Conservation (phyloP, 2,329 filamentous ascomycete genomes). For the Sclerotinia trifoliorum region DNA sequence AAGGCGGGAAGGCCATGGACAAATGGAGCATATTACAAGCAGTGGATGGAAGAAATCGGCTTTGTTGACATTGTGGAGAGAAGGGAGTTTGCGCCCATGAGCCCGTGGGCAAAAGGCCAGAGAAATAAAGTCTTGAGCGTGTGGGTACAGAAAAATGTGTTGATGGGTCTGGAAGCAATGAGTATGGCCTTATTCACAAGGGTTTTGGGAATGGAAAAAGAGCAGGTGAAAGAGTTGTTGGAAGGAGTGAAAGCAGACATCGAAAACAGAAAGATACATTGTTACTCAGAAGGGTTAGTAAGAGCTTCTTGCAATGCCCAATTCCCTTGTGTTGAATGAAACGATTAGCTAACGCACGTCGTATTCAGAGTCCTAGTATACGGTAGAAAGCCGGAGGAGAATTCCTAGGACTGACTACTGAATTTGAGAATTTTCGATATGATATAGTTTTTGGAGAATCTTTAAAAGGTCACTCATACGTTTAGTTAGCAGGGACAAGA, state of each 20-base stretch:
- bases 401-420: neutral
- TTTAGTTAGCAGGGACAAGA: too few species aligned
- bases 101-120: conserved; percentile 34
- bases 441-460: neutral
- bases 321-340: neutral
- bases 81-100: conserved; percentile 34
- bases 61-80: conserved; percentile 36
- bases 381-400: neutral
- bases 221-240: conserved; percentile 37
- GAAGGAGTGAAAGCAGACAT: conserved; percentile 25
- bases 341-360: neutral
- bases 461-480: too few species aligned
- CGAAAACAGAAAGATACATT: conserved; percentile 23
- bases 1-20: conserved; percentile 32
- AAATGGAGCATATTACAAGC: conserved; percentile 28
- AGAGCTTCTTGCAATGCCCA: neutral
- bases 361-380: conserved; percentile 5
- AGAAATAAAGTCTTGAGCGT: conserved; percentile 33
- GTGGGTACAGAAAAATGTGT: conserved; percentile 31
- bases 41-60: conserved; percentile 37
- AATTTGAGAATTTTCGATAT: neutral
- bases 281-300: conserved; percentile 19
- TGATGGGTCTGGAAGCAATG: conserved; percentile 27
- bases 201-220: conserved; percentile 30
- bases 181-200: conserved; percentile 32